Conservation (phyloP, 2,329 filamentous ascomycete genomes). For the Paraphoma sp. region DNA sequence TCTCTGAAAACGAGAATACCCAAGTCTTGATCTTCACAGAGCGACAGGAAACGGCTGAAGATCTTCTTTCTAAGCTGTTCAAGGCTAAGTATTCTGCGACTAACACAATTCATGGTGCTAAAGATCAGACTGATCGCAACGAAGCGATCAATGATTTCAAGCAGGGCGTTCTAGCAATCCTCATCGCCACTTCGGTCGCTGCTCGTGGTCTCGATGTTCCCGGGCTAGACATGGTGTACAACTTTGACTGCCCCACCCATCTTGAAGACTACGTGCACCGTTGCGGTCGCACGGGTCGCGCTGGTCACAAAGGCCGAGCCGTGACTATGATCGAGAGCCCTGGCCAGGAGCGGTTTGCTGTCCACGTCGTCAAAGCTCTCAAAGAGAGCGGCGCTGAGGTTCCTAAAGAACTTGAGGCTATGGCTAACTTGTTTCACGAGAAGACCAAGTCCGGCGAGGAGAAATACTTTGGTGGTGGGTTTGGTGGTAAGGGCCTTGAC, state of each 20-base stretch:
- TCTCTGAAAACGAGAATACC: slow-evolving; percentile 86
- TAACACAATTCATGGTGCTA: slow-evolving; percentile 76
- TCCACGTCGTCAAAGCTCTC: slow-evolving; percentile 89
- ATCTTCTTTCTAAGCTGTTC: slow-evolving; percentile 39
- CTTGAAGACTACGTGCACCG: slow-evolving; percentile 97
- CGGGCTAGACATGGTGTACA: slow-evolving; percentile 93
- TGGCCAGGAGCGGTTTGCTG: slow-evolving; percentile 88
- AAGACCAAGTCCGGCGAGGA: slow-evolving; percentile 94
- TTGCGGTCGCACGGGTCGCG: slow-evolving; percentile 89
- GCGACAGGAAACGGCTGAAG: slow-evolving; percentile 75
- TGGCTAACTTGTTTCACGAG: slow-evolving; percentile 75
- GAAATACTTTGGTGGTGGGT: slow-evolving; percentile 84
- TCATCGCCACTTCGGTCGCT: slow-evolving; percentile 94
- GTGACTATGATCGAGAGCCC: slow-evolving; percentile 94
- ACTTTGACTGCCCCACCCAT: slow-evolving; percentile 93
- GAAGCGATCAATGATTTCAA: slow-evolving; percentile 46
- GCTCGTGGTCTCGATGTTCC: slow-evolving; percentile 96
- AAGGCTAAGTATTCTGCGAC: slow-evolving; percentile 54
- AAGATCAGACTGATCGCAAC: slow-evolving; percentile 60
- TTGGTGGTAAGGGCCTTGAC: slow-evolving; percentile 94
- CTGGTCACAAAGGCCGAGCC: slow-evolving; percentile 91
- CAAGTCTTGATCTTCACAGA: slow-evolving; percentile 91
- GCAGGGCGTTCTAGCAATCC: slow-evolving; percentile 82
- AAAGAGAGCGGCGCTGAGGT: slow-evolving; percentile 87
- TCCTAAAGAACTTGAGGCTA: slow-evolving; percentile 69